Evolutionary conservation across 2,329 filamentous ascomycete species (phyloP), one percentile per base, ranked within the genome.

Genomic region (Fusarium continuum): DNA sequence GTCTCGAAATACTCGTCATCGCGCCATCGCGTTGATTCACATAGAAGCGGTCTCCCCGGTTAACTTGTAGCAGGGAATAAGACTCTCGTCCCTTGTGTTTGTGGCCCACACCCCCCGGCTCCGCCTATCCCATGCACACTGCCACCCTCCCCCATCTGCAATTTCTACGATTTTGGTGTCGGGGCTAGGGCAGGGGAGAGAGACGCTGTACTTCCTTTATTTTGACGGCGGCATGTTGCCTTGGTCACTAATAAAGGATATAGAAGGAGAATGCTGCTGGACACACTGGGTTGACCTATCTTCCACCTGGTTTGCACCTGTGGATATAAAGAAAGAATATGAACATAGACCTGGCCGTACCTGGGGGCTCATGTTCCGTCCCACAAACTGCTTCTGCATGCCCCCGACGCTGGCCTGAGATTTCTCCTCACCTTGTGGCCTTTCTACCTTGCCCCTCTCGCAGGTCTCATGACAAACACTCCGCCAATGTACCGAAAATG

Each of bases 41-140:
- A 50, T 46, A 43, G 31, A 38, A 19, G 25, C 51, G 46, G 40
- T 41, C 25, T 40, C 20, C 17, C 44, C 39, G 50, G 56, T 40
- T 16, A 34, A 32, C 23, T 41, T 62, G 35, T 44, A 39, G 29
- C 49, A 52, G 19, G 36, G 38, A 40, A 35, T 22, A 19, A 44
- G 19, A 44, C 38, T 31, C 35, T 34, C 16, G 31, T 49, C 35
- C 17, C 56, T 45, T 51, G 41, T 47, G 26, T 23, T 34, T 48
- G 26, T 51, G 62, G 51, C 54, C 62, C 56, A 65, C 61, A 58
- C 61, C 49, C 59, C 46, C 54, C 40, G 57, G 59, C 53, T 64
- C 60, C 61, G 61, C 55, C 29, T 63, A 51, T 45, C 46, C n/a
- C 48, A 65, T 62, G 59, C 62, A 62, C 46, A 65, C 61, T 65